Evolutionary conservation across 164 flowering plant species (phyloP).

Genomic region (Annona cherimola): DNA sequence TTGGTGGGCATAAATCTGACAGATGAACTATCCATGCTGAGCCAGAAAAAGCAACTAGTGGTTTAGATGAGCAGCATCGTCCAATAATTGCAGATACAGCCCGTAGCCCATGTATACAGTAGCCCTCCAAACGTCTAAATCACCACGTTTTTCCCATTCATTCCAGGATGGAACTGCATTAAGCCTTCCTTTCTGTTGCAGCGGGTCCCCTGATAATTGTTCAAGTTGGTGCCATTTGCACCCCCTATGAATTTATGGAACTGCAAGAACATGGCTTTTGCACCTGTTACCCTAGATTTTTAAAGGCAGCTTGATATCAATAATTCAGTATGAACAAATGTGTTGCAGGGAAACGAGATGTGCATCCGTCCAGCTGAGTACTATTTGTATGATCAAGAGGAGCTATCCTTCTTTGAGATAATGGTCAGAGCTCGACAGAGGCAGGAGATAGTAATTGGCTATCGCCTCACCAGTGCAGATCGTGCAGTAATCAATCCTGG

Average conservation of each 20-base stretch:
- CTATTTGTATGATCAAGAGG: constrained; percentile 83
- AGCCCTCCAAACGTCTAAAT: neutral
- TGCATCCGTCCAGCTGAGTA: constrained; percentile 81
- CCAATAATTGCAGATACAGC: neutral
- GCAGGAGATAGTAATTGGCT: constrained; percentile 75
- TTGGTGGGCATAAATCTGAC: neutral
- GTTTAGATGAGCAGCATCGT: neutral
- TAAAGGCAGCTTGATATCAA: neutral
- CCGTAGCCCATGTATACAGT: neutral
- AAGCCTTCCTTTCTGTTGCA: neutral
- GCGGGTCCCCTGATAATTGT: neutral
- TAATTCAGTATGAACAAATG: neutral
- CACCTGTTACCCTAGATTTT: neutral
- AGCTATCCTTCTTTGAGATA: constrained; percentile 63
- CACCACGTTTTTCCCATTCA: neutral
- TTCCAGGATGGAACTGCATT: neutral
- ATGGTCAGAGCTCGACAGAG: constrained; percentile 77
- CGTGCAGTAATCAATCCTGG: constrained; percentile 68
- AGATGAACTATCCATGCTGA: neutral
- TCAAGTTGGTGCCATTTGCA: too few species aligned
- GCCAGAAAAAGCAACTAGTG: neutral
- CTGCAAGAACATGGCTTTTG: too few species aligned
- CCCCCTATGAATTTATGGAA: too few species aligned
- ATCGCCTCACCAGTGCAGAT: constrained; percentile 61
- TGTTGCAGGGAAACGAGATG: constrained; percentile 80